Evolutionary conservation across 2,329 filamentous ascomycete species (phyloP), one percentile per base, ranked within the genome.

Genomic region (Talaromyces islandicus): DNA sequence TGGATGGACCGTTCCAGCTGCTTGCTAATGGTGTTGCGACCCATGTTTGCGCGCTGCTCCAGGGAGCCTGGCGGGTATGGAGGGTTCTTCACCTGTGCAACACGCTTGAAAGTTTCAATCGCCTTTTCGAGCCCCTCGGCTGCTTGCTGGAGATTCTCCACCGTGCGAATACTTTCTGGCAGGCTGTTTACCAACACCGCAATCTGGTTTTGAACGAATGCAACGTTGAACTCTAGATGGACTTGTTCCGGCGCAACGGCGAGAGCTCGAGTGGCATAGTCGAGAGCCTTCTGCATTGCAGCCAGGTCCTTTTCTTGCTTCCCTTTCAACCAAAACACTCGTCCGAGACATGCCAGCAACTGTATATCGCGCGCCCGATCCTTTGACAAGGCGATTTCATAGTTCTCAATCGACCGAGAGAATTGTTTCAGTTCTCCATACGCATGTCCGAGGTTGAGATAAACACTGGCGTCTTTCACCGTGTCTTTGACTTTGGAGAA

Each of bases 41-140:
- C 92, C 94, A 99, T 99, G 80, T 91, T 96, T 50, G 94, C 93
- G 70, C 95, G 91, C 76, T 95, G 91, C 73, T 97, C 93, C 38
- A 99, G 85, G 67, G 97, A 91, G 62, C 89, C 84, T 67, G 91
- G 88, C 7, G 93, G 94, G 75, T 97, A 99, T 0, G 94, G 95
- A 4, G 94, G 85, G 62, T 82, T 83, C 59, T 86, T 85, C 38
- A 79, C 78, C 64, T 83, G 81, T 1, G 86, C 84, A 57, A 89
- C 82, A 21, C 78, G 79, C 38, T 78, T 80, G 62, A 89, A 85
- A 10, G 82, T 78, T 56, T 88, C 86, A 66, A 97, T 96, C 14
- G 94, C 93, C 64, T 89, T 85, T 64, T 96, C 92, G 1, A 99
- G 83, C 3, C 92, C 94, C 19, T 85, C 81, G 0, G 87, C 85